A percentile compares a stretch with the other conserved stretches of the same genome.
These are phyloP conservation scores for Anisogramma anomala DNA, from an alignment of 2,329 filamentous ascomycete genomes.

Conservation along the genomic window DNA sequence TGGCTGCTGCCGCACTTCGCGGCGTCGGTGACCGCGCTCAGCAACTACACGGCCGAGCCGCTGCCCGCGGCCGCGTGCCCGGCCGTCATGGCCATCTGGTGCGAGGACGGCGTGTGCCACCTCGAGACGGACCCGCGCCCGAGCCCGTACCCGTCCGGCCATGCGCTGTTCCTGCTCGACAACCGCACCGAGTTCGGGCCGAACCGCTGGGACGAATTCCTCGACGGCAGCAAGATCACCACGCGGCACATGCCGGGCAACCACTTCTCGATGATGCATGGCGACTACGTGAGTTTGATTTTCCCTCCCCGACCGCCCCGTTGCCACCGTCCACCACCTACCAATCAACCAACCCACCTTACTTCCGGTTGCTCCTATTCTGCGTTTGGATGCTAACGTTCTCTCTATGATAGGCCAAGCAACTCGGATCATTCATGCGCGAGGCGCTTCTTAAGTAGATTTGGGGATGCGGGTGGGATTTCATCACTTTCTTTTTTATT, in stretches of 20 bases:
- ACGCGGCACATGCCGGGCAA: slow-evolving; percentile 59
- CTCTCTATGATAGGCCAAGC: slow-evolving; percentile 24
- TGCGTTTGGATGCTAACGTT: slow-evolving; percentile 1
- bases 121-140: slow-evolving; percentile 53
- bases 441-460: slow-evolving; percentile 24
- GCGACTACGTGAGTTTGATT: slow-evolving; percentile 27
- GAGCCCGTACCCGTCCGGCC: slow-evolving; percentile 46
- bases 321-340: not conserved
- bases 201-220: slow-evolving; percentile 58
- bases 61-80: slow-evolving; percentile 49
- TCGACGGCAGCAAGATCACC: slow-evolving; percentile 49
- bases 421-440: slow-evolving; percentile 25
- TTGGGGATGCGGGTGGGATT: no score
- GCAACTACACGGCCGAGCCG: slow-evolving; percentile 55
- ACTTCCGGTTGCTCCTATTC: no score
- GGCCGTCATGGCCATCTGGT: slow-evolving; percentile 56
- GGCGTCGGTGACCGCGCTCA: slow-evolving; percentile 55
- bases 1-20: slow-evolving; percentile 67
- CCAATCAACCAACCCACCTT: no score
- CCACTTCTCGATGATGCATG: slow-evolving; percentile 69
- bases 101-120: slow-evolving; percentile 61
- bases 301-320: no score
- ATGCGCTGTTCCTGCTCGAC: slow-evolving; percentile 59
- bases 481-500: no score
- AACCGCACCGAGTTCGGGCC: slow-evolving; percentile 61